Conservation (phyloP, 179 eudicot species). For the Beta corolliflora region DNA sequence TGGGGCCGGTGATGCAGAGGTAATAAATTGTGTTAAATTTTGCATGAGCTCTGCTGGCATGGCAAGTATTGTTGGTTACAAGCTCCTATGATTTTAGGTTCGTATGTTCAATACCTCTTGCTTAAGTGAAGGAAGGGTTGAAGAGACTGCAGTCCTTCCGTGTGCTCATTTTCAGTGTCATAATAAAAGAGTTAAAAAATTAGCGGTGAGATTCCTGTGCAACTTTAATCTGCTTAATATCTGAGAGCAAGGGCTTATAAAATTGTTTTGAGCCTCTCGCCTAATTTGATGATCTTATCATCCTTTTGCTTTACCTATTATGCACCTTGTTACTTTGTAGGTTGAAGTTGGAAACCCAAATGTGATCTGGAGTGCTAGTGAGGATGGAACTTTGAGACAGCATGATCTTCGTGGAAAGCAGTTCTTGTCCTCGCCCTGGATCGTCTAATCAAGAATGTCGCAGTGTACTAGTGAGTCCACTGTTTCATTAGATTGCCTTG, state of each 20-base stretch:
- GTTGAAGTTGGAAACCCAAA: conserved; percentile 96
- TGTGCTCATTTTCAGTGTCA: conserved; percentile 87
- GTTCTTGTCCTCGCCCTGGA: conserved; percentile 90
- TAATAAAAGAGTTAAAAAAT: conserved; percentile 91
- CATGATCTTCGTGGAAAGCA: conserved; percentile 91
- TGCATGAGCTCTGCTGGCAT: neutral
- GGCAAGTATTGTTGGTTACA: conserved; percentile 38
- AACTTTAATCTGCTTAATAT: neutral
- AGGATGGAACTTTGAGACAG: conserved; percentile 97
- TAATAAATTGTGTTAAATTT: conserved; percentile 31
- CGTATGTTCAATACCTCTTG: conserved; percentile 65
- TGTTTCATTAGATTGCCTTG: conserved; percentile 16
- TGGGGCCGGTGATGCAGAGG: conserved; percentile 98
- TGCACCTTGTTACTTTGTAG: conserved; percentile 35
- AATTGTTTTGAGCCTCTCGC: neutral
- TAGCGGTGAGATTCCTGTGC: conserved; percentile 64
- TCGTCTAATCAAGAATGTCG: conserved; percentile 90
- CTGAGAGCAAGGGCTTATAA: neutral
- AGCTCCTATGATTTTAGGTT: conserved; percentile 38
- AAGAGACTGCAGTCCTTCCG: conserved; percentile 55
- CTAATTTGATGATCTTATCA: neutral
- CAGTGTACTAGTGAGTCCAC: conserved; percentile 72
- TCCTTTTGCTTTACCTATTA: neutral
- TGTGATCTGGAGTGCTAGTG: conserved; percentile 99
- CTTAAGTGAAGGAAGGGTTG: conserved; percentile 52